Base-by-base conservation (phyloP, 169 alveolate species). In the Sarcocystis neurona region DNA sequence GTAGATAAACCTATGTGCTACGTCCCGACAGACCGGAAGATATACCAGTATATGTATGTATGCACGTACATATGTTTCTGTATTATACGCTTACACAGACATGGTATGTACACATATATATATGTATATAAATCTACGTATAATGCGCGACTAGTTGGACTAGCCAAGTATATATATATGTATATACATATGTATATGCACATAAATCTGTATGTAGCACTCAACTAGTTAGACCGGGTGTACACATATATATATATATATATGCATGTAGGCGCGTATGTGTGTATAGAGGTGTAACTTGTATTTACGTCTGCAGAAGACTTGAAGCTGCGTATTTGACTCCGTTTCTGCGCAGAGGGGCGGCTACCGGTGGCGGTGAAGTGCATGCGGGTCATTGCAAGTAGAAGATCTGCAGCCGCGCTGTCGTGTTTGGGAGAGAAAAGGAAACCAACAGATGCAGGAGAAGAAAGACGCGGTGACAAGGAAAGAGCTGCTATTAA, bases 281-380 rank as follows among this genome's bases (percentile, higher is more conserved):
- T n/a, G 41, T 0, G 6, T 63, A n/a, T 63, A 63, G 75, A 63
- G 34, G 1, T 10, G 44, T 4, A 27, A 4, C 6, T 27, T 30
- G 75, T 0, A n/a, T 53, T 53, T 53, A 12, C 23, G 12, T 23
- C 30, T 53, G 12, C 66, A 23, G 30, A 15, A 15, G 66, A 15
- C 30, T 53, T 15, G 12, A 53, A 53, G 66, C 12, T 53, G 66
- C 23, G 12, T 53, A 12, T 53, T 15, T 53, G 30, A 15, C 66
- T 53, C 66, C 66, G 12, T 23, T 53, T 53, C 66, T 53, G 12
- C 23, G 44, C 82, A 72, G 82, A 2, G 41, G 34, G 15, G 82
- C 82, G 34, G 82, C 34, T 20, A 47, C 41, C 6, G 82, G 82
- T 32, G 34, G 82, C 82, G 82, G 82, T 3, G 82, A 72, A 0